Evolutionary conservation across 1,139 yeast species (phyloP).

Genomic region (Hyphopichia burtonii): DNA sequence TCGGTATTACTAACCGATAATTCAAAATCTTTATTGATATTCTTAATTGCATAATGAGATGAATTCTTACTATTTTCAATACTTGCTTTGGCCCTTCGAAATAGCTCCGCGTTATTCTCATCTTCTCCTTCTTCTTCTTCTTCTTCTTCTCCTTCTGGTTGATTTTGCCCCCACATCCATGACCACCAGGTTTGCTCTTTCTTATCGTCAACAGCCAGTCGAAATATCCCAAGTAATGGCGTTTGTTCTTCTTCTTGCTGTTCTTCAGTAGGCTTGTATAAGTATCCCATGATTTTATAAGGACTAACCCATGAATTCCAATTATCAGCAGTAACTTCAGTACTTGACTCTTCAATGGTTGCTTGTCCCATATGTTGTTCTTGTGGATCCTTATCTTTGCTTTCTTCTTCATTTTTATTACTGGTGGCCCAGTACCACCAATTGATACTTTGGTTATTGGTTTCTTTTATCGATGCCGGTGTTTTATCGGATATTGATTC

Average conservation of each 20-base stretch:
- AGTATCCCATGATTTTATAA: background rate
- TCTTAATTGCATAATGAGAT: constrained; percentile 36
- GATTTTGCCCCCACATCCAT: constrained; percentile 18
- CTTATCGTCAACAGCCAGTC: no score
- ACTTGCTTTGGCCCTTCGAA: constrained; percentile 32
- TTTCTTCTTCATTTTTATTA: background rate
- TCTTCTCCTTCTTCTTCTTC: constrained; percentile 17
- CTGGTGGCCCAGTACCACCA: constrained; percentile 4
- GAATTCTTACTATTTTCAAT: constrained; percentile 35
- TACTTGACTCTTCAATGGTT: background rate
- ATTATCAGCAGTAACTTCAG: background rate
- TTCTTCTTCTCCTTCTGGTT: background rate
- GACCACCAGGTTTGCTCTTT: constrained; percentile 8
- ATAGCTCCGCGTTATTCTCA: constrained; percentile 25
- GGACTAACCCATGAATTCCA: constrained; percentile 1
- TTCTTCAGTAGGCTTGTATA: background rate
- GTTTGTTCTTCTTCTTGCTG: constrained; percentile 2
- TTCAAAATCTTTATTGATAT: constrained; percentile 24
- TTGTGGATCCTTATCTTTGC: background rate
- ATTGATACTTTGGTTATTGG: background rate
- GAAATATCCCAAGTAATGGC: background rate
- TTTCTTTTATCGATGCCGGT: background rate
- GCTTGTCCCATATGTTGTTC: constrained; percentile 3
- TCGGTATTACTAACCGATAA: constrained; percentile 42
- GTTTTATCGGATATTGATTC: background rate